phyloP scores from a whole-genome alignment of 495 filamentous ascomycete genomes.

The Neurospora sp. region DNA sequence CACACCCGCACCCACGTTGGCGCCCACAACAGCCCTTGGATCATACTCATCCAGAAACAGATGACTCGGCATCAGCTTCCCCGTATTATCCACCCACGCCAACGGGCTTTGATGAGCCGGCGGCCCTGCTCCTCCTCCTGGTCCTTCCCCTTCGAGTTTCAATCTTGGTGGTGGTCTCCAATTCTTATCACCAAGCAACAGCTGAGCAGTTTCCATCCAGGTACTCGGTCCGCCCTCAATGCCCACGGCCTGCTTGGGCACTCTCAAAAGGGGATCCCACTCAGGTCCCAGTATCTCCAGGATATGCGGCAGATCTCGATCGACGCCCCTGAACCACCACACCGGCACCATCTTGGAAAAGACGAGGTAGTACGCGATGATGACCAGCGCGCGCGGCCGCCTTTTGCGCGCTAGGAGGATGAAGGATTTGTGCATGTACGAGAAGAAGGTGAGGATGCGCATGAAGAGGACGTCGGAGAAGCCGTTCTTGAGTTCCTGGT shows the following conservation, averaged over 20 bases:
- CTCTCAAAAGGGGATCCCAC: slow-evolving; percentile 25
- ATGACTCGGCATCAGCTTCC: not conserved
- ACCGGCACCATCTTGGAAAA: slow-evolving; percentile 24
- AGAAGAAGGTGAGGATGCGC: slow-evolving; percentile 32
- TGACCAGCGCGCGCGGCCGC: slow-evolving; percentile 44
- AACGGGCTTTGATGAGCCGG: not conserved
- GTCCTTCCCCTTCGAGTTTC: not conserved
- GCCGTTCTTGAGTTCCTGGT: slow-evolving; percentile 28
- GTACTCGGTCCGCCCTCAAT: slow-evolving; percentile 1
- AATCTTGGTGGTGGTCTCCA: slow-evolving; percentile 21
- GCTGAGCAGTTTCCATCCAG: slow-evolving; percentile 16
- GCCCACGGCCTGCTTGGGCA: slow-evolving; percentile 24
- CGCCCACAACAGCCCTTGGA: not conserved
- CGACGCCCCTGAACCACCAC: slow-evolving; percentile 40
- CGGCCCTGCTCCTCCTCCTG: not conserved
- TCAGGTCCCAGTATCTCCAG: slow-evolving; percentile 20
- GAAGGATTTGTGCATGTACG: slow-evolving; percentile 42
- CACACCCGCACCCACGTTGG: not conserved
- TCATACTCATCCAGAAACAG: not conserved
- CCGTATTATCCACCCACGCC: not conserved
- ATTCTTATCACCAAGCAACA: slow-evolving; percentile 27
- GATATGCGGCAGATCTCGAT: slow-evolving; percentile 32
- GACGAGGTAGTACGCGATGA: slow-evolving; percentile 36
- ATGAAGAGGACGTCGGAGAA: slow-evolving; percentile 27
- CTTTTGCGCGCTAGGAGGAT: slow-evolving; percentile 38